These are phyloP conservation scores for Thraustochytrium sp. DNA, from an alignment of 352 stramenopile genomes.

Conservation along the genomic window DNA sequence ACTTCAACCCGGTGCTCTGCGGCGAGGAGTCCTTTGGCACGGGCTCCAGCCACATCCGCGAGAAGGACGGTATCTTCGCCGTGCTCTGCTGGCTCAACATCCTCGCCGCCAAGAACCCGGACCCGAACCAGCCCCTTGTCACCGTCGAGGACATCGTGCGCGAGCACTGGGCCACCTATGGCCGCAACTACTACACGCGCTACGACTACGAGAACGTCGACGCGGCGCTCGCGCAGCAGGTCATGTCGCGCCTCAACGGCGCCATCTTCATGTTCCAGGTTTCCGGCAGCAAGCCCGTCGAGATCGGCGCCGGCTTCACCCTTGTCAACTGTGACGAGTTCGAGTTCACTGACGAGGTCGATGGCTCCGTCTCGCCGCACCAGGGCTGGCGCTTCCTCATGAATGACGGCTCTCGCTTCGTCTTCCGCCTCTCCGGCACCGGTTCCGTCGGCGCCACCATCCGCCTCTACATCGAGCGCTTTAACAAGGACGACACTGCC, in stretches of 20 bases:
- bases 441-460: conserved; percentile 92
- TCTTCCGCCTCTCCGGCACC: conserved; percentile 96
- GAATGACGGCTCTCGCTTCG: conserved; percentile 82
- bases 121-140: conserved; percentile 60
- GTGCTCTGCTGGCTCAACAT: conserved; percentile 98
- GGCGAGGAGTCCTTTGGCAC: conserved; percentile 96
- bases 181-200: conserved; percentile 96
- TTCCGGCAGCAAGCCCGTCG: background rate
- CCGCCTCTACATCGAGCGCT: conserved; percentile 99
- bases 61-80: conserved; percentile 99
- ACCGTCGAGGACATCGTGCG: conserved; percentile 91
- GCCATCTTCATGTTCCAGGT: conserved; percentile 47
- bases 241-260: conserved; percentile 74
- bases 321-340: conserved; percentile 89
- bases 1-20: conserved; percentile 98
- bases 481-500: conserved; percentile 80
- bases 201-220: conserved; percentile 99
- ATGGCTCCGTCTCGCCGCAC: conserved; percentile 87
- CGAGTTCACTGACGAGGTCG: conserved; percentile 94
- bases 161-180: conserved; percentile 92
- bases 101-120: conserved; percentile 63
- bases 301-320: conserved; percentile 19
- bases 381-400: conserved; percentile 95
- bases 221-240: conserved; percentile 59
- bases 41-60: conserved; percentile 95